Percentiles rank a stretch among this genome's conserved stretches.
These are phyloP conservation scores for Talinum fruticosum DNA, from an alignment of 148 eudicot genomes.

Conservation along the genomic window DNA sequence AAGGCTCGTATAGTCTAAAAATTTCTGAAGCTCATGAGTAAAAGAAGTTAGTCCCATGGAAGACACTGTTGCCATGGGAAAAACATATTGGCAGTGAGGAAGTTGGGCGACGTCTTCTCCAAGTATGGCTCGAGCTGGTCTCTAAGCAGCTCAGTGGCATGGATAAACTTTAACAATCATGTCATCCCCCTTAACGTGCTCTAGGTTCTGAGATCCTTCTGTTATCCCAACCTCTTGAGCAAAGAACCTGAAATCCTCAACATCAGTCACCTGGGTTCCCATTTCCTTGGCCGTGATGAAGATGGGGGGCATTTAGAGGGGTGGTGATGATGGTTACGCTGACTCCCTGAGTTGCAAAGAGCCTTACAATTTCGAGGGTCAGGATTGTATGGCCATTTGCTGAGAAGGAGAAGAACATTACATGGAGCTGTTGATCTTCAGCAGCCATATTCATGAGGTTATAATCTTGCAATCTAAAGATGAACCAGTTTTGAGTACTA, in stretches of 20 bases:
- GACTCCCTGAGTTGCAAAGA: slow-evolving; percentile 44
- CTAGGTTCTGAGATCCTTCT: slow-evolving; percentile 32
- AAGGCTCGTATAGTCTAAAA: slow-evolving; percentile 23
- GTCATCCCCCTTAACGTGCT: background rate
- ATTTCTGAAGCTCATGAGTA: slow-evolving; percentile 15
- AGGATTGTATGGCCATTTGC: slow-evolving; percentile 68
- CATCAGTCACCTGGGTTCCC: background rate
- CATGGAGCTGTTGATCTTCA: slow-evolving; percentile 32
- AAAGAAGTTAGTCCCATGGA: slow-evolving; percentile 32
- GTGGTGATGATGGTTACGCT: slow-evolving; percentile 53
- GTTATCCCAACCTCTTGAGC: slow-evolving; percentile 41
- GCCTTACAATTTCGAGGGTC: slow-evolving; percentile 43
- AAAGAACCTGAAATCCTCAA: slow-evolving; percentile 33
- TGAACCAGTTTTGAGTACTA: background rate
- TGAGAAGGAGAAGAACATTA: slow-evolving; percentile 45
- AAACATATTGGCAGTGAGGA: slow-evolving; percentile 33
- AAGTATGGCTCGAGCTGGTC: slow-evolving; percentile 40
- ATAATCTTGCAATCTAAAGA: background rate
- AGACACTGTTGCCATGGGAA: slow-evolving; percentile 33
- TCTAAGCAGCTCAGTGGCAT: slow-evolving; percentile 31
- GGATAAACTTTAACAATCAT: slow-evolving; percentile 21
- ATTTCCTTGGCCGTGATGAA: slow-evolving; percentile 20
- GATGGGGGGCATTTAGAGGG: slow-evolving; percentile 30
- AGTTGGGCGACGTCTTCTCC: slow-evolving; percentile 19
- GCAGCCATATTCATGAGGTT: slow-evolving; percentile 9